Base-by-base conservation (phyloP, 306 rosid species). In the Cicer bijugum region DNA sequence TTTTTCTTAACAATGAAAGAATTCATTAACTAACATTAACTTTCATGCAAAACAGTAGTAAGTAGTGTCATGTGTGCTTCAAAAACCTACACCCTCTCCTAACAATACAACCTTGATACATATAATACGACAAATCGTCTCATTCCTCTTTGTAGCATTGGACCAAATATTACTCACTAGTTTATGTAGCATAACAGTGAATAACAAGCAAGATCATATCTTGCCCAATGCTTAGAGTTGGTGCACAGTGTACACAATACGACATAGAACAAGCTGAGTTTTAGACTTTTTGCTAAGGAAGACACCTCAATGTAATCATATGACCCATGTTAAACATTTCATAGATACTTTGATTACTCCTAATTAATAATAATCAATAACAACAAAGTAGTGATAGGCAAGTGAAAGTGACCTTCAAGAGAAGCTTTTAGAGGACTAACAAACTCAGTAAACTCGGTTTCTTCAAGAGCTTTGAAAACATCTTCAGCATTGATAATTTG, bases 401-500 rank as follows among this genome's bases (percentile, higher is more conserved):
- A 51, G 45, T 9, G 1, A 87, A 44, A 65, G 11, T 17, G 2
- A 89, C 96, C 97, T 69, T 88, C 80, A 37, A 93, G 97, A 43
- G 96, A 85, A 72, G 88, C 90, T 75, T 65, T 86, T 1, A 94
- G 89, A 71, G 97, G 90, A 38, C 62, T 69, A 58, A 90, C 35
- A 80, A 94, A 90, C 74, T 94, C 93, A 1, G 90, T 40, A 69
- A 89, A 94, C 80, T 94, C 99, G 0, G 90, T 91, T 78, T 94
- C 99, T 80, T 89, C 95, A 69, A 94, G 83, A 33, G 97, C 95
- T 77, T 88, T 87, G 43, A 91, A 71, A 19, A 94, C 89, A 75
- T 94, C 96, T 52, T 94, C 91, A 58, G 85, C 95, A 62, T 35
- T 89, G 12, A 94, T 88, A 4, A 90, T 94, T 86, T 90, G 99